These are phyloP conservation scores for Ettlia oleoabundans DNA, from an alignment of 139 green algal genomes.

Conservation along the genomic window DNA sequence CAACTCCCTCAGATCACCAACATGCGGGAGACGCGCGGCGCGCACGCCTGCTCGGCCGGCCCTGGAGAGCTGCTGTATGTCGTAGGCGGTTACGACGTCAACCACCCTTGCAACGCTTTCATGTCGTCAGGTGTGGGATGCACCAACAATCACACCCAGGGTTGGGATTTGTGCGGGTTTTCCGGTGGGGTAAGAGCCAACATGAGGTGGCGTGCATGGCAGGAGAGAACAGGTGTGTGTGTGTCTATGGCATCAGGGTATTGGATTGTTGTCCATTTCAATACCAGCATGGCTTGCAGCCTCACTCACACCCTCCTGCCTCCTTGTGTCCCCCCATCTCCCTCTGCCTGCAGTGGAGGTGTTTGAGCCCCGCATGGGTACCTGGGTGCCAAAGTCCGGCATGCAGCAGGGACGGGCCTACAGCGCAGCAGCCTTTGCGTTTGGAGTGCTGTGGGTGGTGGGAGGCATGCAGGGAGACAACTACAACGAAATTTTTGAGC, in stretches of 20 bases:
- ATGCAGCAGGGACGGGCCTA: constrained; percentile 44
- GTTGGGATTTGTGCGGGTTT: too few species aligned
- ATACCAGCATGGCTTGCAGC: background rate
- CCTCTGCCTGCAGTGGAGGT: constrained; percentile 4
- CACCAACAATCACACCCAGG: background rate
- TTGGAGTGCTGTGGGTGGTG: constrained; percentile 33
- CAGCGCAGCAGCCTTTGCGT: constrained; percentile 27
- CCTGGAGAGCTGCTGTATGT: constrained; percentile 20
- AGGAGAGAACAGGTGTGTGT: too few species aligned
- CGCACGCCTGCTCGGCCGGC: constrained; percentile 14
- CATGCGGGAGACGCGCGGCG: constrained; percentile 10
- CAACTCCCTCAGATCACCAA: background rate
- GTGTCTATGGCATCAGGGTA: too few species aligned
- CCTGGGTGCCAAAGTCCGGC: constrained; percentile 24
- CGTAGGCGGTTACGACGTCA: constrained; percentile 22
- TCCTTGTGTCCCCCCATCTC: background rate
- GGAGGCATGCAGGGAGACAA: constrained; percentile 39
- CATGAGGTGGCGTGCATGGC: too few species aligned
- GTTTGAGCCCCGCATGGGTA: constrained; percentile 4
- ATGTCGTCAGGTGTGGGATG: constrained; percentile 2
- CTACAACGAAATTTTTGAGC: constrained; percentile 46
- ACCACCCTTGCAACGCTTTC: background rate
- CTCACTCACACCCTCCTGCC: background rate
- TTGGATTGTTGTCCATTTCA: too few species aligned
- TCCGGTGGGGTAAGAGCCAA: too few species aligned